phyloP scores from a whole-genome alignment of 305 asterid genomes.

The Petunia hybrid region DNA sequence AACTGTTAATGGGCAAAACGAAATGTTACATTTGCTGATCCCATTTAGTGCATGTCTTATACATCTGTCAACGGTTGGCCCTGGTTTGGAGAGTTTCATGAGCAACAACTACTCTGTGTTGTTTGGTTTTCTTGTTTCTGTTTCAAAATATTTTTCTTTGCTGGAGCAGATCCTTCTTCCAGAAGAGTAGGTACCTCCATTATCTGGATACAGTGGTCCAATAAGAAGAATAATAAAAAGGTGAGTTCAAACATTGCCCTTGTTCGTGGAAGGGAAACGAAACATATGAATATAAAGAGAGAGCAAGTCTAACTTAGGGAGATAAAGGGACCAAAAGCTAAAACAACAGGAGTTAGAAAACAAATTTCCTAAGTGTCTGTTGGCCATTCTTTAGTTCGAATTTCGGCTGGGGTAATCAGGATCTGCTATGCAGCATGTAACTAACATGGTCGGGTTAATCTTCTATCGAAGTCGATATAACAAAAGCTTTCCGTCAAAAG shows the following conservation, averaged over 20 bases:
- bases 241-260: background rate
- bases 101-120: conserved; percentile 22
- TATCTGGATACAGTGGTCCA: conserved; percentile 23
- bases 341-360: too few relatives aligned
- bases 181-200: conserved; percentile 30
- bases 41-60: background rate
- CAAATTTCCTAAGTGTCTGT: too few relatives aligned
- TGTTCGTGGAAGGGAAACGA: too few relatives aligned
- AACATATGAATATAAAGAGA: too few relatives aligned
- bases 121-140: conserved; percentile 26
- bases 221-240: conserved; percentile 1
- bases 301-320: too few relatives aligned
- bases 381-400: too few relatives aligned
- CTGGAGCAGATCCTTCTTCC: conserved; percentile 15
- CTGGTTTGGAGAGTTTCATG: conserved; percentile 8
- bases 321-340: too few relatives aligned
- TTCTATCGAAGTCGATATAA: too few relatives aligned
- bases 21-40: background rate
- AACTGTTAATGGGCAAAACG: background rate
- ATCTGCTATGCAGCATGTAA: too few relatives aligned
- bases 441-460: too few relatives aligned
- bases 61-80: background rate
- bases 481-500: too few relatives aligned
- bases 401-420: too few relatives aligned
- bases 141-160: conserved; percentile 22